These are phyloP conservation scores for Boletus sp. DNA, from an alignment of 768 basidiomycete genomes.

Conservation along the genomic window DNA sequence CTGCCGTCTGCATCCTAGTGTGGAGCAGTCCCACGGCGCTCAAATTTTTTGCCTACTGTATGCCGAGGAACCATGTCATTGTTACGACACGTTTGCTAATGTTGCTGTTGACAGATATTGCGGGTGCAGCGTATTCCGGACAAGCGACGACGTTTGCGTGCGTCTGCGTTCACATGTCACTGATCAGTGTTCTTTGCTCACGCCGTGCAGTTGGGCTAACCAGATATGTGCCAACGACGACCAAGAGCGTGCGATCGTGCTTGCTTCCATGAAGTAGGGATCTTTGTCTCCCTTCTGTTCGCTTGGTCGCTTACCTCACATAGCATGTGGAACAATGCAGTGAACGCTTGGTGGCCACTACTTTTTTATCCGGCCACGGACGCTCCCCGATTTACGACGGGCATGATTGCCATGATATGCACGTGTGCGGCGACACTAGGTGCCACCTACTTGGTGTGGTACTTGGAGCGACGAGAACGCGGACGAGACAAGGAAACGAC, in stretches of 20 bases:
- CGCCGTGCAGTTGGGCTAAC: conserved; percentile 64
- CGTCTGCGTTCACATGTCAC: conserved; percentile 19
- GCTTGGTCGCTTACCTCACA: background rate
- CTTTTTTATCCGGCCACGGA: conserved; percentile 75
- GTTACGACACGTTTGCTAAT: background rate
- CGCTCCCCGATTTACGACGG: conserved; percentile 64
- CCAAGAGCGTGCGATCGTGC: conserved; percentile 64
- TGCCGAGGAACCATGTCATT: conserved; percentile 17
- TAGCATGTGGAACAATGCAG: conserved; percentile 68
- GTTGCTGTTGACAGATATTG: conserved; percentile 38
- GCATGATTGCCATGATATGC: conserved; percentile 68
- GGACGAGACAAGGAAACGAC: background rate
- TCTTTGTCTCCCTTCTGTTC: background rate
- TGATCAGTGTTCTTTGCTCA: background rate
- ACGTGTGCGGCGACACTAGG: conserved; percentile 53
- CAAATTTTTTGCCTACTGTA: conserved; percentile 78
- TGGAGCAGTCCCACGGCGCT: conserved; percentile 58
- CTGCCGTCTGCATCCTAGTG: conserved; percentile 58
- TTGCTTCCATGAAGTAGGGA: conserved; percentile 73
- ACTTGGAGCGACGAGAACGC: conserved; percentile 44
- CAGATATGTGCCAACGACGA: conserved; percentile 70
- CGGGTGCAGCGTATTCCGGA: conserved; percentile 69
- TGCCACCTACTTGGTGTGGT: conserved; percentile 57
- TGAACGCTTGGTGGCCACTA: conserved; percentile 71
- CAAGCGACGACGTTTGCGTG: conserved; percentile 77